phyloP scores from a whole-genome alignment of 768 basidiomycete species.

The Pleurotus tuber-regium region DNA sequence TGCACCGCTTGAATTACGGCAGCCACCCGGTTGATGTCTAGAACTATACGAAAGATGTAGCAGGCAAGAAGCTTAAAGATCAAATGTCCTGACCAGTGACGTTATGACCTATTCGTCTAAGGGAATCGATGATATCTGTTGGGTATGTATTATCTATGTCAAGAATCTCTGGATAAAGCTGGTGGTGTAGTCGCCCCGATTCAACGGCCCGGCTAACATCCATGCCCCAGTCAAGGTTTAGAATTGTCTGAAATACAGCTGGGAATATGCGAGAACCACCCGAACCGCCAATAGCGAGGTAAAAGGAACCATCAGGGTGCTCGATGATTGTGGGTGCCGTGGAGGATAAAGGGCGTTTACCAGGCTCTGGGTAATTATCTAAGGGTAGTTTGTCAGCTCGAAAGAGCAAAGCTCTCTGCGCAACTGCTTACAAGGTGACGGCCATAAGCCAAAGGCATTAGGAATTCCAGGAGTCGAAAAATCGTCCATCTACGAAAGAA shows the following conservation, averaged over 20 bases:
- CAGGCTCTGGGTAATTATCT: slow-evolving; percentile 88
- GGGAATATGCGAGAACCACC: slow-evolving; percentile 88
- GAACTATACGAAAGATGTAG: slow-evolving; percentile 28
- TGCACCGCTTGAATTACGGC: slow-evolving; percentile 74
- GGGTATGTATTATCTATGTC: slow-evolving; percentile 65
- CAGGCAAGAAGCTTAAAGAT: background rate
- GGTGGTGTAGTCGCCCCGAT: slow-evolving; percentile 79
- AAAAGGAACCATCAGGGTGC: slow-evolving; percentile 67
- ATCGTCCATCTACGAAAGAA: slow-evolving; percentile 70
- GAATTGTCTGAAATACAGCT: slow-evolving; percentile 72
- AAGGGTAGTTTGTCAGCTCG: slow-evolving; percentile 9
- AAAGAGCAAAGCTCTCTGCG: background rate
- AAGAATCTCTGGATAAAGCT: slow-evolving; percentile 68
- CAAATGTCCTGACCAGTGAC: slow-evolving; percentile 54
- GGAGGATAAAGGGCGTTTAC: slow-evolving; percentile 90
- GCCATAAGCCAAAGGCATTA: slow-evolving; percentile 80
- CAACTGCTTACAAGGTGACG: slow-evolving; percentile 71
- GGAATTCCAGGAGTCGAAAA: slow-evolving; percentile 85
- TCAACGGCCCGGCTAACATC: slow-evolving; percentile 84
- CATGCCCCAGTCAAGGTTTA: slow-evolving; percentile 81
- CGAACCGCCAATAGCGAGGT: slow-evolving; percentile 75
- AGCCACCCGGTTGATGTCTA: slow-evolving; percentile 68
- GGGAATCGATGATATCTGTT: slow-evolving; percentile 46
- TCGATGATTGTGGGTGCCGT: slow-evolving; percentile 81
- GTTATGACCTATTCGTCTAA: slow-evolving; percentile 67